phyloP scores from a whole-genome alignment of 129 eudicot species.

The Helianthus annuus region DNA sequence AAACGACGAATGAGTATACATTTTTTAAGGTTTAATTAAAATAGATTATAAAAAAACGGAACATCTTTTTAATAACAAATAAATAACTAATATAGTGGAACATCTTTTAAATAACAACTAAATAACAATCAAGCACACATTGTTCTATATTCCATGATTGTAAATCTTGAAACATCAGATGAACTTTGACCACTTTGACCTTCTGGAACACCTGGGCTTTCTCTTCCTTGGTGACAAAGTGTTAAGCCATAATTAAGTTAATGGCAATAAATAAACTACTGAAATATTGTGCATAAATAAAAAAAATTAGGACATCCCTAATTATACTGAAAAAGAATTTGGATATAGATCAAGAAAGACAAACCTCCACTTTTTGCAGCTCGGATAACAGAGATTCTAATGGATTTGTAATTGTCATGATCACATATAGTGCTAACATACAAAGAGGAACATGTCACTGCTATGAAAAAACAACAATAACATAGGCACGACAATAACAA shows the following conservation, averaged over 20 bases:
- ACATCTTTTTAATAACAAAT: no score
- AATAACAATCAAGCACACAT: no score
- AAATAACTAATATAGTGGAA: no score
- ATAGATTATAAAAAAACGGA: no score
- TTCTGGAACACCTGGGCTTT: conserved; percentile 60
- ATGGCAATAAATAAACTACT: no score
- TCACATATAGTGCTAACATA: conserved; percentile 72
- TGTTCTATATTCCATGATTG: no score
- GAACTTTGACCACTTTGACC: conserved; percentile 34
- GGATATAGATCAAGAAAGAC: conserved; percentile 26
- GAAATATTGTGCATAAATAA: not conserved
- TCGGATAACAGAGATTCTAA: conserved; percentile 87
- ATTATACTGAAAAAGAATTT: not conserved
- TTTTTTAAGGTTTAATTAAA: no score
- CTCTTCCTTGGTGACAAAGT: no score
- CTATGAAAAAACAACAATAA: conserved; percentile 12
- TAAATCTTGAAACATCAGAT: conserved; percentile 39
- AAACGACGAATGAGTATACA: no score
- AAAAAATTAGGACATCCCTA: not conserved
- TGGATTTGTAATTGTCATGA: conserved; percentile 80
- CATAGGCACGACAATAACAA: conserved; percentile 21
- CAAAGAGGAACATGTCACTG: conserved; percentile 29
- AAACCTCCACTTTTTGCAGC: conserved; percentile 93
- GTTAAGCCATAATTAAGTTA: no score
- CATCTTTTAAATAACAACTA: no score